Evolutionary conservation across 2,329 filamentous ascomycete species (phyloP).

Genomic region (Penicillium carneum): DNA sequence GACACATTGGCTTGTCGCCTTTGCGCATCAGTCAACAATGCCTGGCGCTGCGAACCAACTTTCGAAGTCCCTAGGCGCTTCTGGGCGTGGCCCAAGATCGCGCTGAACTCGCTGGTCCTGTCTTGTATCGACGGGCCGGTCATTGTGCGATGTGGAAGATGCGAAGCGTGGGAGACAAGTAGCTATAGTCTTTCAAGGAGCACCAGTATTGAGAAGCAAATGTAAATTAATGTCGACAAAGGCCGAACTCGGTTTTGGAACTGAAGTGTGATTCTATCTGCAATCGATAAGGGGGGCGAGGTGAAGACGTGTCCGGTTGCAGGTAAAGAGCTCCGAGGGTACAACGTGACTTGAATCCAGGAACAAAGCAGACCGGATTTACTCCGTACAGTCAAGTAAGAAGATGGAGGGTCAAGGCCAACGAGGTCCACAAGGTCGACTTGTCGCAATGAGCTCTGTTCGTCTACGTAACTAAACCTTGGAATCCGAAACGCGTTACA

Average conservation of each 20-base stretch:
- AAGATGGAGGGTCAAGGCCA: background rate
- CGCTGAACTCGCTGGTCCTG: slow-evolving; percentile 92
- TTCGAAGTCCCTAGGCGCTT: slow-evolving; percentile 78
- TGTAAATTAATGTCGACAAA: background rate
- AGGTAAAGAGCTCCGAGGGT: slow-evolving; percentile 9
- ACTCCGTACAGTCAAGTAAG: slow-evolving; percentile 3
- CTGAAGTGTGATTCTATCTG: slow-evolving; percentile 23
- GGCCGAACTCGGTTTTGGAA: slow-evolving; percentile 24
- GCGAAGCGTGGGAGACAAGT: background rate
- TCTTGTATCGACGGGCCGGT: slow-evolving; percentile 82
- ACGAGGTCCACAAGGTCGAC: background rate
- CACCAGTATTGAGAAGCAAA: background rate
- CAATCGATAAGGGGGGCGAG: slow-evolving; percentile 48
- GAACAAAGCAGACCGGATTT: background rate
- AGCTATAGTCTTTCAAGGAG: background rate
- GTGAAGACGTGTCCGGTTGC: slow-evolving; percentile 37
- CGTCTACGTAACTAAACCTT: slow-evolving; percentile 4
- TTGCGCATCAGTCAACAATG: slow-evolving; percentile 76
- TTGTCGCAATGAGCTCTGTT: background rate
- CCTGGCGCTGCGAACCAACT: slow-evolving; percentile 78
- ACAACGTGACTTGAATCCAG: background rate
- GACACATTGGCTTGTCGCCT: slow-evolving; percentile 65
- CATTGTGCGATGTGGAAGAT: slow-evolving; percentile 50
- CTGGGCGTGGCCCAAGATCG: slow-evolving; percentile 85
- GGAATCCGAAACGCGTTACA: slow-evolving; percentile 13